Conservation (phyloP, 2,329 filamentous ascomycete species). For the Colletotrichum brevisporum region DNA sequence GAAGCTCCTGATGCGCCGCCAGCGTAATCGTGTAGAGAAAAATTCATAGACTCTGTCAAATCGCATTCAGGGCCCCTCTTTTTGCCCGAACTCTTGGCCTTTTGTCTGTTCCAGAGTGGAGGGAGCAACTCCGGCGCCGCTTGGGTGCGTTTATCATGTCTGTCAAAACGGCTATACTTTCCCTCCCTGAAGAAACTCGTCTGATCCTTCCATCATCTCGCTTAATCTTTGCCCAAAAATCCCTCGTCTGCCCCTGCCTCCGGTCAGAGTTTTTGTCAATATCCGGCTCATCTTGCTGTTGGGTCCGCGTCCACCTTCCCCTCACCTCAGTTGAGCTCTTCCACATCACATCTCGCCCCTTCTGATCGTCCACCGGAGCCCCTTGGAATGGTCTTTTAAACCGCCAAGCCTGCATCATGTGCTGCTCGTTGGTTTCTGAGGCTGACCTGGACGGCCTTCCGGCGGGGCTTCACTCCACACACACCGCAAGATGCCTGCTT, state of each 20-base stretch:
- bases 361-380: slow-evolving; percentile 15
- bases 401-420: slow-evolving; percentile 38
- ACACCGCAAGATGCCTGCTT: slow-evolving; percentile 21
- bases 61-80: slow-evolving; percentile 11
- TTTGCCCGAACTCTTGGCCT: slow-evolving; percentile 27
- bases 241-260: slow-evolving; percentile 22
- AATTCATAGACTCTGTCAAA: slow-evolving; percentile 2
- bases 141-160: slow-evolving; percentile 5
- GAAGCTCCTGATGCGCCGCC: slow-evolving; percentile 17
- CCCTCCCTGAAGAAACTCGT: background rate
- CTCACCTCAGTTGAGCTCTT: slow-evolving; percentile 6
- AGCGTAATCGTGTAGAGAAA: background rate
- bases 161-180: slow-evolving; percentile 29
- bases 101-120: background rate
- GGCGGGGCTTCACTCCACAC: slow-evolving; percentile 29
- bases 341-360: slow-evolving; percentile 10
- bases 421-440: slow-evolving; percentile 28
- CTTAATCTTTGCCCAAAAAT: slow-evolving; percentile 35
- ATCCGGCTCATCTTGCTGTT: slow-evolving; percentile 7
- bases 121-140: slow-evolving; percentile 27
- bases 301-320: slow-evolving; percentile 28
- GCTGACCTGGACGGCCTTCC: slow-evolving; percentile 8
- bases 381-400: slow-evolving; percentile 18
- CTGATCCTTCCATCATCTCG: slow-evolving; percentile 25
- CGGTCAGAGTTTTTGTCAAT: slow-evolving; percentile 9